Evolutionary conservation across 305 asterid genomes (phyloP).

Genomic region (Fraxinus platypoda): DNA sequence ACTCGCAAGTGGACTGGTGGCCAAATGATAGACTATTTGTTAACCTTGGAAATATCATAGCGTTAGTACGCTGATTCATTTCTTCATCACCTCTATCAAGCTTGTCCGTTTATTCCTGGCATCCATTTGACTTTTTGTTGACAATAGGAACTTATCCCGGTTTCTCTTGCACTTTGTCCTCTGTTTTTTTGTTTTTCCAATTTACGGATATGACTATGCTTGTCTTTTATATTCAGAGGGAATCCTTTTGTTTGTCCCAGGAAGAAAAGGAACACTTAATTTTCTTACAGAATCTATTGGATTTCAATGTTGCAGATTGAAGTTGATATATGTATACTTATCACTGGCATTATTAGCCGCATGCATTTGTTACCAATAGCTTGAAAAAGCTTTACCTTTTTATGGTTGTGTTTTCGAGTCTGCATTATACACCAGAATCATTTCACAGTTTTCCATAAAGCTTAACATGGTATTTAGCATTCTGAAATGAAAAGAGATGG

Average conservation of each 20-base stretch:
- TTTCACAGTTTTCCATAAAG: constrained; percentile 29
- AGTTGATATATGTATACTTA: not conserved
- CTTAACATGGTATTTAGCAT: not conserved
- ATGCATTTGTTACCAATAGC: constrained; percentile 13
- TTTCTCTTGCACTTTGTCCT: not conserved
- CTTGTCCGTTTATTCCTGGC: not conserved
- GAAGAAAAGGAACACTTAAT: not conserved
- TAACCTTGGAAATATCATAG: not conserved
- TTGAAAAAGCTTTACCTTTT: not conserved
- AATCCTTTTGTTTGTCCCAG: not conserved
- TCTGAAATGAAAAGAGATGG: not conserved
- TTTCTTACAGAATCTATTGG: not conserved
- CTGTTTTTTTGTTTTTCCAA: not conserved
- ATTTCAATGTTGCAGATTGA: not conserved
- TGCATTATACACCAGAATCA: not conserved
- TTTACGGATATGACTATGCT: not conserved
- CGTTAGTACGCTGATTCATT: not conserved
- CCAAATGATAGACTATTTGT: not conserved
- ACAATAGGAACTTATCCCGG: not conserved
- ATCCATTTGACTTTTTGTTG: not conserved
- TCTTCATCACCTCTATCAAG: not conserved
- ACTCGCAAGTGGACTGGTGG: not conserved
- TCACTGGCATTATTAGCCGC: constrained; percentile 4
- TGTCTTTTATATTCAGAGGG: not conserved
- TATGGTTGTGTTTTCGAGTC: constrained; percentile 13